Conservation (phyloP, 2,329 filamentous ascomycete genomes). For the Pestalotiopsis sp. region DNA sequence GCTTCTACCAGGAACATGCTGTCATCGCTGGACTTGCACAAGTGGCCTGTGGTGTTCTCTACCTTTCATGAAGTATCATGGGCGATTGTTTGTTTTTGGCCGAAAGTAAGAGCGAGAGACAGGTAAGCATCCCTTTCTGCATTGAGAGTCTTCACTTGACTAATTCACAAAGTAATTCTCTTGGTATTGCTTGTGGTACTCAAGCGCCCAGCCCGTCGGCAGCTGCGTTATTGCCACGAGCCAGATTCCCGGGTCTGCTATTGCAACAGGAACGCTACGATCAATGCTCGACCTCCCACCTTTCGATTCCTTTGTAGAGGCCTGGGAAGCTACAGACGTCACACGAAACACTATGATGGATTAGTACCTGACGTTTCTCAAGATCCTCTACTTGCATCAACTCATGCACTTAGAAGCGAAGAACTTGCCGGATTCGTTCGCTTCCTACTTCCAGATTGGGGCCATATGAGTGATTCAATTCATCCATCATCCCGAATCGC, state of each 20-base stretch:
- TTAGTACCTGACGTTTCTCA: neutral
- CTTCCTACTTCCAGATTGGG: constrained; percentile 16
- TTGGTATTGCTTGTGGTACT: neutral
- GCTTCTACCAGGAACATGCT: neutral
- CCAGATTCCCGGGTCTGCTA: constrained; percentile 3
- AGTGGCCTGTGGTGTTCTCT: neutral
- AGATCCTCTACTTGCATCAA: constrained; percentile 6
- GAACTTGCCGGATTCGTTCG: constrained; percentile 14
- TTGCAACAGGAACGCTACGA: too few species aligned
- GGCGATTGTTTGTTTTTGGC: neutral
- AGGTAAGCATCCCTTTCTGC: neutral
- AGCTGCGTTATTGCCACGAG: neutral
- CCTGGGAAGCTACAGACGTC: neutral
- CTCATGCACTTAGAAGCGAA: neutral
- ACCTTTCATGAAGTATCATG: neutral
- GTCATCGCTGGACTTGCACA: neutral
- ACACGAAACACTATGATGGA: neutral
- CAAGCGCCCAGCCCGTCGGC: neutral
- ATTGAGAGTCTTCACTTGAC: neutral
- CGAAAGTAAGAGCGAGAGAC: neutral
- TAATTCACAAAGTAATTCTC: neutral
- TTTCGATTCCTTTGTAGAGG: neutral
- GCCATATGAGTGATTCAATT: neutral
- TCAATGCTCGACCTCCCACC: neutral
- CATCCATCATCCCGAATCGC: neutral